Evolutionary conservation across 2,329 filamentous ascomycete species (phyloP), one percentile per base, ranked within the genome.

Genomic region (Xylariales sp.): DNA sequence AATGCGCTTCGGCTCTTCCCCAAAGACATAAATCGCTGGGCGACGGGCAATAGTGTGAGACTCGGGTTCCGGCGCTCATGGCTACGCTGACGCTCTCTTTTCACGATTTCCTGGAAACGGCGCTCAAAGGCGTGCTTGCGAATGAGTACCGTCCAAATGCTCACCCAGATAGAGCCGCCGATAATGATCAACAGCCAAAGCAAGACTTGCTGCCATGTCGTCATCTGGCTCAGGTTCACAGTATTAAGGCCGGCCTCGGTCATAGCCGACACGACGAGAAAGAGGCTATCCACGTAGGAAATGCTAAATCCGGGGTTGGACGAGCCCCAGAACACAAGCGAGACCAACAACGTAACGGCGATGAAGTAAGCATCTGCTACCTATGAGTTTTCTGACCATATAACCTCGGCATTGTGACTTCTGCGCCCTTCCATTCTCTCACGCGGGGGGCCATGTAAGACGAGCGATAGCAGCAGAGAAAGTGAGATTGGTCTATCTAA

Each of bases 81-180:
- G 46, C 76, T 73, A 56, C 78, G 77, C 69, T 78, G 77, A 49
- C 78, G 79, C 62, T 83, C 78, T 58, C 79, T 78, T 67, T 82
- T 78, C 16, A 85, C 83, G 53, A 91, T 81, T 48, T 83, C 80
- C 69, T 84, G 77, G 73, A 91, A 89, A 50, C 87, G 86, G 60
- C 80, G 81, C 76, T 91, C 87, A 72, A 92, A 92, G 8, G 86
- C 87, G 70, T 83, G 81, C 73, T 86, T 88, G 36, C 90, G 83
- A 6, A 90, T 83, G 57, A 85, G 77, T 2, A 92, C 84, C 1
- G 91, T 90, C 66, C 87, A 87, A 6, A 87, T 86, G 3, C 86
- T 89, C 1, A 92, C 88, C 73, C 89, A 87, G 36, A 91, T 88
- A 1, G 87, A 84, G 62, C 87, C 87, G 3, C 90, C 90, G 7